phyloP scores from a whole-genome alignment of 768 basidiomycete genomes.

The Cubamyces sp. region DNA sequence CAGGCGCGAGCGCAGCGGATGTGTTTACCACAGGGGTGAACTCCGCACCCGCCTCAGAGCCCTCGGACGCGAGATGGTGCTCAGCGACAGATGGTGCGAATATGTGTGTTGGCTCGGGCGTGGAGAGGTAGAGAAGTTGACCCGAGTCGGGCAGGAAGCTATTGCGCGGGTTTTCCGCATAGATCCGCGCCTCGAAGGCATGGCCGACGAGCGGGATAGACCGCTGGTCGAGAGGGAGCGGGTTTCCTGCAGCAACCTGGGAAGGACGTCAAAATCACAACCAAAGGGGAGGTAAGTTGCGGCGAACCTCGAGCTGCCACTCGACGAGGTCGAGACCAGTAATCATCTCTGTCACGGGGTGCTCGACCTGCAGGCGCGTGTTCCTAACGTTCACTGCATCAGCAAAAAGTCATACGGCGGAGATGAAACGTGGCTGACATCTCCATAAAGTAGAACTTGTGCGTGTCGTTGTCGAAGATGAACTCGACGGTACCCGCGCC shows the following conservation, averaged over 20 bases:
- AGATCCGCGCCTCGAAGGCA: conserved; percentile 93
- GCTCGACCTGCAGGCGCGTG: conserved; percentile 85
- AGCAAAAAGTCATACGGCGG: background rate
- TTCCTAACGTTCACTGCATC: conserved; percentile 53
- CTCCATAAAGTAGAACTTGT: conserved; percentile 94
- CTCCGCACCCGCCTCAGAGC: background rate
- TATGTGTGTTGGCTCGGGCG: conserved; percentile 70
- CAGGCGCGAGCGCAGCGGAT: conserved; percentile 46
- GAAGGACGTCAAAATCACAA: background rate
- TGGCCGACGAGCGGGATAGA: conserved; percentile 88
- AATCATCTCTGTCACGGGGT: conserved; percentile 94
- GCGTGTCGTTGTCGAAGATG: conserved; percentile 91
- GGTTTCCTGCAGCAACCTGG: conserved; percentile 87
- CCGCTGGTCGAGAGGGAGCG: conserved; percentile 75
- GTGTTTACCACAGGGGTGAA: conserved; percentile 28
- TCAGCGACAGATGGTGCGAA: conserved; percentile 57
- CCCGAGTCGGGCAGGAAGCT: conserved; percentile 94
- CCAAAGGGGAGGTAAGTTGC: background rate
- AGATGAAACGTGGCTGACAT: conserved; percentile 54
- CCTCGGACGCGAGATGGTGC: conserved; percentile 25
- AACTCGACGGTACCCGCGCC: conserved; percentile 97
- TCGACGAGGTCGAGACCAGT: conserved; percentile 93
- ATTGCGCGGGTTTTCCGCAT: conserved; percentile 93
- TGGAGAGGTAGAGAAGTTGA: conserved; percentile 75
- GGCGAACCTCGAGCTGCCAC: conserved; percentile 83